These are phyloP conservation scores for Rhynchosporium secalis DNA, from an alignment of 2,329 filamentous ascomycete genomes.

Conservation along the genomic window DNA sequence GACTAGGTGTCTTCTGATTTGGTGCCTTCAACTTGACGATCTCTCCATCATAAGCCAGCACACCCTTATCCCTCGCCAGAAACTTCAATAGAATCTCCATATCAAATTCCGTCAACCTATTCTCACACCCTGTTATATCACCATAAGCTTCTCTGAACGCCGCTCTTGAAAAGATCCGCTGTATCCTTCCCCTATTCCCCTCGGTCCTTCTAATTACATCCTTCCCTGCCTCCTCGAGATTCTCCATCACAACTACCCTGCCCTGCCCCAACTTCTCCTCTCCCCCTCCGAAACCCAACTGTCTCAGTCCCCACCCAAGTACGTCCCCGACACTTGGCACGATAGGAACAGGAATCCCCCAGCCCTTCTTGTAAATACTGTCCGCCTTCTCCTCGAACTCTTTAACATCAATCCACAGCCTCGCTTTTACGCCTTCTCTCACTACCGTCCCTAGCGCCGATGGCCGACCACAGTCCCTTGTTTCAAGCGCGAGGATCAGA, in stretches of 20 bases:
- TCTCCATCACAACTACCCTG: constrained; percentile 65
- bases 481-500: constrained; percentile 71
- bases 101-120: constrained; percentile 61
- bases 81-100: constrained; percentile 69
- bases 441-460: constrained; percentile 78
- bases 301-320: constrained; percentile 72
- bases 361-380: constrained; percentile 78
- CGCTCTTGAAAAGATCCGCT: constrained; percentile 66
- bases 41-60: constrained; percentile 60
- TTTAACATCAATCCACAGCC: constrained; percentile 67
- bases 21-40: constrained; percentile 72
- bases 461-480: constrained; percentile 76
- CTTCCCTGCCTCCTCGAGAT: constrained; percentile 60
- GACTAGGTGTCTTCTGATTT: constrained; percentile 44
- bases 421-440: constrained; percentile 67
- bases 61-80: constrained; percentile 64
- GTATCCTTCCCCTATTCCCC: constrained; percentile 51
- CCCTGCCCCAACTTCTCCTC: constrained; percentile 60
- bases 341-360: constrained; percentile 55
- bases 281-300: constrained; percentile 60
- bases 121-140: constrained; percentile 50
- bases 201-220: constrained; percentile 50
- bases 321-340: constrained; percentile 59
- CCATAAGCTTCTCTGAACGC: constrained; percentile 63
- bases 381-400: constrained; percentile 66